Evolutionary conservation across 1,139 yeast species (phyloP), one percentile per base, ranked within the genome.

Genomic region (Kodamaea anthophila): DNA sequence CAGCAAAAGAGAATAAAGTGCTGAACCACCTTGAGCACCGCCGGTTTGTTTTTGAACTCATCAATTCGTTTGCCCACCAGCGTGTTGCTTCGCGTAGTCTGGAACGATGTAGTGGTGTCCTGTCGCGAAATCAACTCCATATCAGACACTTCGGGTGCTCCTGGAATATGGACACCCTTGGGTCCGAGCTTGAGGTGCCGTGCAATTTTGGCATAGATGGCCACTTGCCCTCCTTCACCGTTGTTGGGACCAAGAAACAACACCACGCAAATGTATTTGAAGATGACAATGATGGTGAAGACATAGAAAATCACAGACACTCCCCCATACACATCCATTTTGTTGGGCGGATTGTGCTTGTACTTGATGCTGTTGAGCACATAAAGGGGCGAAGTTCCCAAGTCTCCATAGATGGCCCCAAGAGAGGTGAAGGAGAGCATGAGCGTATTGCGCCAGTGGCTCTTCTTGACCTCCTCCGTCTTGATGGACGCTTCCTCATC

Each of bases 181-280:
- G 74, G 74, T 5, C 74, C 75, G 34, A 70, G 53, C 20, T 60
- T 60, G 38, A 71, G 51, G 29, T 54, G 55, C 23, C 74, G 53
- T 5, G 78, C 75, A 19, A 74, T 60, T 42, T 72, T 72, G 15
- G 78, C 72, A 42, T 74, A 74, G 23, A 74, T 64, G 12, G 81
- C 80, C 18, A 74, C 68, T 39, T 73, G 78, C 1, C 81, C 80
- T 40, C 81, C 81, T 46, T 74, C 77, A 24, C 75, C 76, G 26
- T 69, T 59, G 44, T 74, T 71, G 6, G 76, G 73, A 11, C 79
- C 80, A 30, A 62, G 46, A 11, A 49, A 44, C 28, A 74, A 52
- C 4, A 74, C 79, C 30, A 75, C 49, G 25, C 62, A 41, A 9
- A 66, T 57, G 41, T 74, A 75, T 44, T 75, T 75, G 44, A 65